Conservation (phyloP, 2,329 filamentous ascomycete species). For the Coniochaeta ligniaria region DNA sequence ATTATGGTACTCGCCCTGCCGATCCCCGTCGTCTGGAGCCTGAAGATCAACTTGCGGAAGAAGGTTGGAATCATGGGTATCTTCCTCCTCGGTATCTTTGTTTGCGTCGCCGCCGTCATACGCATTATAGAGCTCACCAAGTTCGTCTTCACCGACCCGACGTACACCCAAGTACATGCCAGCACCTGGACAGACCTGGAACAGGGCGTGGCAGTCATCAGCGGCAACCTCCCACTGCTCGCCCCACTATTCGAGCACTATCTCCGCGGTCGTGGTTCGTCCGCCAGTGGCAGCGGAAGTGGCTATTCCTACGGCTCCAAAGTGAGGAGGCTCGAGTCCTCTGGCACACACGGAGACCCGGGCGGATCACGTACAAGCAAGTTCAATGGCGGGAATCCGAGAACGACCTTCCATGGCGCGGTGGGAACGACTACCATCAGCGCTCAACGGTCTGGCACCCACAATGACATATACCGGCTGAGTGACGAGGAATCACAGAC, state of each 20-base stretch:
- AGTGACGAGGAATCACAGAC: not conserved
- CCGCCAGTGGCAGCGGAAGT: not conserved
- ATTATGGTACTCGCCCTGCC: not conserved
- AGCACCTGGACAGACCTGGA: conserved; percentile 11
- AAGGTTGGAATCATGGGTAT: conserved; percentile 7
- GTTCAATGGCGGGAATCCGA: not conserved
- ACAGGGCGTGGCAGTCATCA: conserved; percentile 2
- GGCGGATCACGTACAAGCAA: not conserved
- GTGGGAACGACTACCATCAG: not conserved
- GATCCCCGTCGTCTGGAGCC: not conserved
- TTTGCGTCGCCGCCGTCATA: conserved; percentile 6
- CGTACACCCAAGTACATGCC: conserved; percentile 8
- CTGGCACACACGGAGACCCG: not conserved
- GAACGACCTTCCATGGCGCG: not conserved
- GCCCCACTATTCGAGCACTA: conserved; percentile 7
- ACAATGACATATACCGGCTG: not conserved
- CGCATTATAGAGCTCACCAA: conserved; percentile 3
- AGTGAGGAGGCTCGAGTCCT: not conserved
- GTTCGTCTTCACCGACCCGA: conserved; percentile 5
- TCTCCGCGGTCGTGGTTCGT: conserved; percentile 3
- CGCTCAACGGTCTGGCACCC: not conserved
- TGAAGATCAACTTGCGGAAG: conserved; percentile 5
- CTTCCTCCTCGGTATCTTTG: conserved; percentile 8
- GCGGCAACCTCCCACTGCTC: conserved; percentile 5
- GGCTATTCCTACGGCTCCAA: not conserved